Evolutionary conservation across 495 filamentous ascomycete species (phyloP).

Genomic region (Friedmanniomyces simplex): DNA sequence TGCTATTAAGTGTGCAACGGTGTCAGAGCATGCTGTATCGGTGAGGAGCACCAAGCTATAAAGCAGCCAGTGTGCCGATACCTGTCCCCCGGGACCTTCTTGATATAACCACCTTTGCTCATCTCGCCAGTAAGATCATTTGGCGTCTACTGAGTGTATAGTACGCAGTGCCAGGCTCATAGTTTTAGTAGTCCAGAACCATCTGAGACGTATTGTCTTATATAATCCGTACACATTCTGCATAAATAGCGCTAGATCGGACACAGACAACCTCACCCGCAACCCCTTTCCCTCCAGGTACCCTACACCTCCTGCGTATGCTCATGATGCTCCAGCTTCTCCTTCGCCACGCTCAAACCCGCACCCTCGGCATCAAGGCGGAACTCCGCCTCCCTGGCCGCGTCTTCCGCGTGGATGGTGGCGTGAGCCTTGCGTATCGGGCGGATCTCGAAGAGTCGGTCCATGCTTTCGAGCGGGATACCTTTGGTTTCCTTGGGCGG

Average conservation of each 20-base stretch:
- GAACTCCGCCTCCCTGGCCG: slow-evolving; percentile 41
- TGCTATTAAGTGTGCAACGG: slow-evolving; percentile 24
- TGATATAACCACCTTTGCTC: too few species aligned
- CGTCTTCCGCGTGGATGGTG: slow-evolving; percentile 30
- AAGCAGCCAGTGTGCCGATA: too few species aligned
- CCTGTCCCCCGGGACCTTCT: too few species aligned
- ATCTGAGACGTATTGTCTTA: too few species aligned
- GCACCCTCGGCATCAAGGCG: slow-evolving; percentile 40
- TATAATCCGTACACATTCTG: too few species aligned
- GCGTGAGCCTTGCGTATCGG: slow-evolving; percentile 42
- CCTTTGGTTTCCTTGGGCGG: slow-evolving; percentile 27
- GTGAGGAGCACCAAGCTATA: not conserved
- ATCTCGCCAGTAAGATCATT: too few species aligned
- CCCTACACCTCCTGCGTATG: slow-evolving; percentile 1
- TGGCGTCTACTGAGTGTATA: too few species aligned
- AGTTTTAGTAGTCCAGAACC: too few species aligned
- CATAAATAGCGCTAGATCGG: not conserved
- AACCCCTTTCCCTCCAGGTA: too few species aligned
- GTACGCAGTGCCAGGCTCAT: too few species aligned
- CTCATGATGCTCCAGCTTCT: slow-evolving; percentile 25
- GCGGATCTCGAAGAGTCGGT: slow-evolving; percentile 45
- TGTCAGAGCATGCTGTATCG: not conserved
- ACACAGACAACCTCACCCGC: too few species aligned
- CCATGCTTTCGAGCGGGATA: slow-evolving; percentile 32
- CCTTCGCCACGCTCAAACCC: slow-evolving; percentile 21